Base-by-base conservation (phyloP, 225 moss, liverwort and hornwort genomes). In the Straminergon stramineum region DNA sequence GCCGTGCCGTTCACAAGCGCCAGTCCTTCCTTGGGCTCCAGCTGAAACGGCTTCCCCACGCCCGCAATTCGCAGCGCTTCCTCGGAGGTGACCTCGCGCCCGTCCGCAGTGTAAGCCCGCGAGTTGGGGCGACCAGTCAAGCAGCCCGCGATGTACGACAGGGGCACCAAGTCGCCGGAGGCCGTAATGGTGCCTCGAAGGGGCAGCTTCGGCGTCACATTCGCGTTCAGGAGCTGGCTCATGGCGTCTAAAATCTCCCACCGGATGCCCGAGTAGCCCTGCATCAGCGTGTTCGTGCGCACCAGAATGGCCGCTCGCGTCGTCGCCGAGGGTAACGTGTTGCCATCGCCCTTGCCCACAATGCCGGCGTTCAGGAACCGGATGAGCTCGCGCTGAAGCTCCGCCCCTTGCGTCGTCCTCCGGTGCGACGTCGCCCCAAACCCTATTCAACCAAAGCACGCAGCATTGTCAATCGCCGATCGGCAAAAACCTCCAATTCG, bases 1-100 rank as follows among this genome's bases (percentile, higher is more conserved):
- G 94, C 91, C 9, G 94, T 94, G 48, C 94, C 94, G 70, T 94
- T 94, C 69, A 94, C 94, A 75, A 94, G 89, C 37, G 94, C 94
- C 20, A 94, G 62, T 30, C 94, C 94, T 66, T 94, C 94, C 60
- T 94, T 94, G 10, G 93, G 94, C 88, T 90, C 92, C 75, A 94
- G 86, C 65, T 90, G 90, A 43, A 94, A 94, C 26, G 94, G 92
- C 69, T 87, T 88, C 58, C 53, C 89, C 6, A 94, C 94, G 11
- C 93, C 91, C 9, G 94, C 93, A 37, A 94, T 90, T 35, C 85
- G 89, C 48, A 94, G 28, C 7, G 90, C 93, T 77, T 94, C 94
- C 84, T 90, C 91, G 26, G 90, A 57, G 24, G 84, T 86, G 37
- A 94, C 93, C 60, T 94, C 94, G 77, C 77, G 81, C 57, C 94